These are phyloP conservation scores for Penicillium verrucosum DNA, from an alignment of 2,329 filamentous ascomycete genomes.

Conservation along the genomic window DNA sequence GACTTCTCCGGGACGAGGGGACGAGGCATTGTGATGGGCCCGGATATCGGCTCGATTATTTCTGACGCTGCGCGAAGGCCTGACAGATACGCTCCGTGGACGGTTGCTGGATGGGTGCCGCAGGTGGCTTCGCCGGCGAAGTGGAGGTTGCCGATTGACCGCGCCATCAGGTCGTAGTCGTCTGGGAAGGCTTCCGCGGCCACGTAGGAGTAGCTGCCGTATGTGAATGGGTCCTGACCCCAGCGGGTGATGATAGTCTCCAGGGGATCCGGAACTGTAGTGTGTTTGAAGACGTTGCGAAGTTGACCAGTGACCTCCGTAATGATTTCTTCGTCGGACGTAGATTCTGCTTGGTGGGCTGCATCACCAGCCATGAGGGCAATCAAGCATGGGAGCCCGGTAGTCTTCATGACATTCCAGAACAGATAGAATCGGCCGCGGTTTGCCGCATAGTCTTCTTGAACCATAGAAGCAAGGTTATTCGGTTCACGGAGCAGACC, in stretches of 20 bases:
- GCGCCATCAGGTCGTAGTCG: constrained; percentile 91
- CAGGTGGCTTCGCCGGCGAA: constrained; percentile 97
- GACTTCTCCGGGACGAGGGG: constrained; percentile 63
- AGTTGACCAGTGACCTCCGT: constrained; percentile 77
- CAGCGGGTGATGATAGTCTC: constrained; percentile 91
- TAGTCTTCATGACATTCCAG: constrained; percentile 91
- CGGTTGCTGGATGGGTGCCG: constrained; percentile 91
- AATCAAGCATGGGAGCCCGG: constrained; percentile 80
- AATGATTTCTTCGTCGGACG: constrained; percentile 71
- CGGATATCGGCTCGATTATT: constrained; percentile 74
- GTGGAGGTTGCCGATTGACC: constrained; percentile 77
- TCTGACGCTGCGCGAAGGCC: constrained; percentile 87
- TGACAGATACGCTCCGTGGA: constrained; percentile 93
- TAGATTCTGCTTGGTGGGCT: constrained; percentile 79
- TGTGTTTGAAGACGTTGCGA: constrained; percentile 65
- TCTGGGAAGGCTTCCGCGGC: constrained; percentile 75
- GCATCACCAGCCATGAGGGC: constrained; percentile 95
- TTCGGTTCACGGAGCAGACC: constrained; percentile 77
- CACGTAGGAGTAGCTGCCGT: constrained; percentile 92
- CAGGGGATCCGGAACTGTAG: constrained; percentile 68
- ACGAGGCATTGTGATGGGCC: constrained; percentile 71
- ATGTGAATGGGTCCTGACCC: constrained; percentile 85
- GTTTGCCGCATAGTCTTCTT: constrained; percentile 72
- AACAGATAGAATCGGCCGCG: constrained; percentile 96
- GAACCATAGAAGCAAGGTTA: constrained; percentile 66